Evolutionary conservation across 257 asterid genomes (phyloP).

Genomic region (Capsicum rhomboideum): DNA sequence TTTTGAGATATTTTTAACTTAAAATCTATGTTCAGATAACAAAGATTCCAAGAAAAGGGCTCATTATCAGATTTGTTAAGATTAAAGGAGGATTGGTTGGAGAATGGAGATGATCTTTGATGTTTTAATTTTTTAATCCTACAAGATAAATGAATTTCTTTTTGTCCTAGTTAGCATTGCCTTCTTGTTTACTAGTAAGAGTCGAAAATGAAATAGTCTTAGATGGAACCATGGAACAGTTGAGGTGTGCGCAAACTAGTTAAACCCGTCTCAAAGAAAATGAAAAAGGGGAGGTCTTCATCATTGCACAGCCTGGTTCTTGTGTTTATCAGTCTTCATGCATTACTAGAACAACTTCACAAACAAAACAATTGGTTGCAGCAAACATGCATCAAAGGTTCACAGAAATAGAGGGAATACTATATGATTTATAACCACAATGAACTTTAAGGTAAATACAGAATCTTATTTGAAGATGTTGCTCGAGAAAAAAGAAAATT

Average conservation of each 20-base stretch:
- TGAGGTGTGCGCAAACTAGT: not conserved
- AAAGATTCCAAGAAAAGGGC: no score
- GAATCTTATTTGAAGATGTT: slow-evolving; percentile 19
- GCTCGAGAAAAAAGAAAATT: slow-evolving; percentile 7
- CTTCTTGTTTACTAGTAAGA: not conserved
- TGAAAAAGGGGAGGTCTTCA: not conserved
- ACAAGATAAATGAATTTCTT: not conserved
- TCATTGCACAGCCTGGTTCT: not conserved
- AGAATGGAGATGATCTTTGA: not conserved
- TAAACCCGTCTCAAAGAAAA: not conserved
- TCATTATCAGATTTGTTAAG: not conserved
- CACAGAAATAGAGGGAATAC: not conserved
- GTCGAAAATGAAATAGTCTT: not conserved
- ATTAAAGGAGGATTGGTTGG: not conserved
- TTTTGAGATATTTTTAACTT: not conserved
- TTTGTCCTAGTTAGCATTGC: not conserved
- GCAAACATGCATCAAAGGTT: not conserved
- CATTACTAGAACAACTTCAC: not conserved
- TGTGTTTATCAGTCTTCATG: not conserved
- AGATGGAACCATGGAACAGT: not conserved
- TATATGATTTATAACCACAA: not conserved
- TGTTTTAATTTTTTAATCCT: not conserved
- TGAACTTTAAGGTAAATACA: not conserved
- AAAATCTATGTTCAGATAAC: not conserved
- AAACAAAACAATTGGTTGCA: not conserved